Percentiles rank a stretch among this genome's conserved stretches.
phyloP scores from a whole-genome alignment of 1,284 basidiomycete species.

The Mycena sp. region DNA sequence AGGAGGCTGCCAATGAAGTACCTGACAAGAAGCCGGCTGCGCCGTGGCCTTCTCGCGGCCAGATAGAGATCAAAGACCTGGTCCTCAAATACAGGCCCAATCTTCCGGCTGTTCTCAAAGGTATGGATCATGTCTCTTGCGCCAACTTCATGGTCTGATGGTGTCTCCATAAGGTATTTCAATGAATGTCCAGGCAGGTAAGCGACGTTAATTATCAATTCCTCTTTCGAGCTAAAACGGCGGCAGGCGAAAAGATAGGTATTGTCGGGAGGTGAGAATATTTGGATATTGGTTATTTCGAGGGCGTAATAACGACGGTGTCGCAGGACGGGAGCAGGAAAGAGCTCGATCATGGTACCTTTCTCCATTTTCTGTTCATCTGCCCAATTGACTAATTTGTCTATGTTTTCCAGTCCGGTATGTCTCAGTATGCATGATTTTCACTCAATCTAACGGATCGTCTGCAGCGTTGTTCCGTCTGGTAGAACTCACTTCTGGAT shows the following conservation, averaged over 20 bases:
- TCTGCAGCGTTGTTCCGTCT: conserved; percentile 59
- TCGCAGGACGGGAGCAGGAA: conserved; percentile 79
- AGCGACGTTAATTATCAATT: not conserved
- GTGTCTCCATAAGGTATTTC: conserved; percentile 51
- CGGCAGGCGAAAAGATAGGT: conserved; percentile 91
- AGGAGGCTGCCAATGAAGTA: conserved; percentile 81
- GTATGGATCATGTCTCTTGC: not conserved
- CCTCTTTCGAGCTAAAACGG: not conserved
- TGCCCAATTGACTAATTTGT: conserved; percentile 10
- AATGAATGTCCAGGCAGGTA: conserved; percentile 57
- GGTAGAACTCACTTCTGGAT: conserved; percentile 73
- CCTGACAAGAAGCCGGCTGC: conserved; percentile 62
- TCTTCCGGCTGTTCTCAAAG: conserved; percentile 74
- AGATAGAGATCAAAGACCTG: conserved; percentile 69
- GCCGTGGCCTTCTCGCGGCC: conserved; percentile 75
- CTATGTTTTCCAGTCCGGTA: conserved; percentile 1
- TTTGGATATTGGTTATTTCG: no score
- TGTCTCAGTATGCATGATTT: conserved; percentile 16
- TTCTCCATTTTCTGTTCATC: conserved; percentile 2
- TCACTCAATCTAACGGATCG: not conserved
- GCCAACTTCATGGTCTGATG: not conserved
- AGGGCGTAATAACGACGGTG: no score
- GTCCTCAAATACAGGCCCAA: conserved; percentile 79
- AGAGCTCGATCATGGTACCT: conserved; percentile 70
- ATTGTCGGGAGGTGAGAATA: conserved; percentile 72